A percentile compares a stretch with the other conserved stretches of the same genome.
phyloP scores from a whole-genome alignment of 345 rosid genomes.

The Geranium rotundifolium region DNA sequence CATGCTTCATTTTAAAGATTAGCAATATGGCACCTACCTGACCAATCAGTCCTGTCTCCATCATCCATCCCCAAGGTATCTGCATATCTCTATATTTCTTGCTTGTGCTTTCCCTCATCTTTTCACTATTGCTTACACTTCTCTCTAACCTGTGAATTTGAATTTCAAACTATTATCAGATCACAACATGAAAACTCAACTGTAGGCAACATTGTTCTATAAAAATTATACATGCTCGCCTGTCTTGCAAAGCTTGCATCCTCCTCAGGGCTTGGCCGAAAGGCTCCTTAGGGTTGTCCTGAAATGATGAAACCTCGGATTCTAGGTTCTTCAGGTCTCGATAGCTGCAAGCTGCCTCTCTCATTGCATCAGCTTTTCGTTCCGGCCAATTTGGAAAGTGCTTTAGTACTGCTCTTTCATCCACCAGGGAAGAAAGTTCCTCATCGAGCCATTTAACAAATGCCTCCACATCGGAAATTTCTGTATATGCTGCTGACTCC shows the following conservation, averaged over 20 bases:
- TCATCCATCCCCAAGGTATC: conserved; percentile 96
- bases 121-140: conserved; percentile 49
- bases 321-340: conserved; percentile 50
- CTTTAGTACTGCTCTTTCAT: conserved; percentile 94
- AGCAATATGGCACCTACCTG: conserved; percentile 51
- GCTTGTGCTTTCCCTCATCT: conserved; percentile 42
- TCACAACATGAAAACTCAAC: neutral
- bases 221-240: conserved; percentile 71
- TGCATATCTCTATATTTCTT: conserved; percentile 73
- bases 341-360: conserved; percentile 81
- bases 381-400: conserved; percentile 94
- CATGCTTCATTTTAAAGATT: neutral
- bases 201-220: conserved; percentile 14
- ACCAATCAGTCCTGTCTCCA: conserved; percentile 61
- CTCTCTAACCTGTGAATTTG: conserved; percentile 59
- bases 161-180: neutral
- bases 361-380: conserved; percentile 66
- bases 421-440: conserved; percentile 68
- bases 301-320: conserved; percentile 47
- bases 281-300: conserved; percentile 49
- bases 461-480: conserved; percentile 59
- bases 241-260: conserved; percentile 80
- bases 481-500: conserved; percentile 47
- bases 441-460: conserved; percentile 79
- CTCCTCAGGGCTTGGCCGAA: conserved; percentile 30